A percentile compares a stretch with the other conserved stretches of the same genome.
Evolutionary conservation across 306 rosid species (phyloP).

Genomic region (Hippophae rhamnoides): DNA sequence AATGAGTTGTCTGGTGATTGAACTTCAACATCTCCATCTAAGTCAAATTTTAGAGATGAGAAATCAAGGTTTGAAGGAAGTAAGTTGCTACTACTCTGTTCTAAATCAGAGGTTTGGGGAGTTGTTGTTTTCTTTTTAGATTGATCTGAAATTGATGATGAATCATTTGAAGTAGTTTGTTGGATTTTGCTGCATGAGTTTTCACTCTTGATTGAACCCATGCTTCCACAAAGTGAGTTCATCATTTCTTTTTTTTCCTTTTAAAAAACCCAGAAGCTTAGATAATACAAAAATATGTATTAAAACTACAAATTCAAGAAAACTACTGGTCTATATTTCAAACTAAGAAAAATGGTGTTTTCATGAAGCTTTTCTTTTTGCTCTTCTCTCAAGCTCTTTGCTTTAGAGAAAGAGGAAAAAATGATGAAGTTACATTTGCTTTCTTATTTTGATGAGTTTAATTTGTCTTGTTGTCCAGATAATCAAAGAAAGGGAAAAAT

Average conservation of each 20-base stretch:
- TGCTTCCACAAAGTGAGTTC: conserved; percentile 67
- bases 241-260: conserved; percentile 33
- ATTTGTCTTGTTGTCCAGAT: conserved; percentile 16
- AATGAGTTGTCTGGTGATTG: conserved; percentile 70
- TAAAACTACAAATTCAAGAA: not conserved
- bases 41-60: conserved; percentile 49
- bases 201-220: conserved; percentile 49
- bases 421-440: conserved; percentile 27
- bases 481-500: not conserved
- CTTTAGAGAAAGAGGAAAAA: conserved; percentile 21
- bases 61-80: conserved; percentile 64
- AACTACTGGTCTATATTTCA: no score
- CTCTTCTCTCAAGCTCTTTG: no score
- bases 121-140: conserved; percentile 15
- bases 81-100: conserved; percentile 30
- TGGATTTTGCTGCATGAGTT: conserved; percentile 36
- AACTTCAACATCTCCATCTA: conserved; percentile 64
- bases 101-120: conserved; percentile 28
- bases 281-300: not conserved
- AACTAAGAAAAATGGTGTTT: no score
- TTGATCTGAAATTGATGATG: conserved; percentile 25
- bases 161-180: conserved; percentile 38
- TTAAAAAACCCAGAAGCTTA: not conserved
- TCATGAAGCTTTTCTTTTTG: no score
- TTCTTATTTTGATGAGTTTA: conserved; percentile 25